Evolutionary conservation across 2,329 filamentous ascomycete genomes (phyloP), one percentile per base, ranked within the genome.

Genomic region (Nectriaceae sp.): DNA sequence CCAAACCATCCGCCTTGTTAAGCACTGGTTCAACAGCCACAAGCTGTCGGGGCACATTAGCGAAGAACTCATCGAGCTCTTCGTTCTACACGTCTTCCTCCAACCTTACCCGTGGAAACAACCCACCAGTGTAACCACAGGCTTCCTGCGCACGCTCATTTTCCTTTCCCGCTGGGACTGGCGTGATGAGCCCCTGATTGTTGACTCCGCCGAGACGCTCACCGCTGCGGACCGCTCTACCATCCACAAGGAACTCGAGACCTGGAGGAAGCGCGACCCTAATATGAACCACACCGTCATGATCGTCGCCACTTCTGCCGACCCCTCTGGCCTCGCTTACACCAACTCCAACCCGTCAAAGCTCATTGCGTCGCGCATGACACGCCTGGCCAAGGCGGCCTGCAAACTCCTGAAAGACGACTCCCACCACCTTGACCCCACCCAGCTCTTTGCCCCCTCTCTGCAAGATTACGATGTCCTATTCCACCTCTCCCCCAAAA

Each of bases 141-240:
- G 89, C 4, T 93, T 99, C 64, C 71, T 96, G 21, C 84, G 92
- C 19, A 89, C 89, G 1, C 75, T 99, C 2, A 75, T 86, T 24
- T 88, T 93, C 67, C 76, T 99, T 13, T 84, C 91, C 1, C 80
- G 84, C 36, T 99, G 94, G 91, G 90, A 97, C 66, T 99, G 94
- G 94, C 83, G 89, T 21, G 77, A 85, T 6, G 86, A 91, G 44
- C 88, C 94, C 2, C 76, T 97, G 24, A 77, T 96, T 26, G 78
- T 97, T 21, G 90, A 97, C 66, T 67, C 70, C 4, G 80, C 83
- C 11, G 80, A 78, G 51, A 80, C 84, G 13, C 76, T 95, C 63
- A 80, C 80, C 6, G 69, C 75, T 6, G 73, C 80, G 11, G 82
- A 88, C 22, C 77, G 87, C 11, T 72, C 80, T 24, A 73, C 76